Percentiles rank a stretch among this genome's conserved stretches.
phyloP scores from a whole-genome alignment of 1,284 basidiomycete genomes.

The Sanguinoderma infundibulare region DNA sequence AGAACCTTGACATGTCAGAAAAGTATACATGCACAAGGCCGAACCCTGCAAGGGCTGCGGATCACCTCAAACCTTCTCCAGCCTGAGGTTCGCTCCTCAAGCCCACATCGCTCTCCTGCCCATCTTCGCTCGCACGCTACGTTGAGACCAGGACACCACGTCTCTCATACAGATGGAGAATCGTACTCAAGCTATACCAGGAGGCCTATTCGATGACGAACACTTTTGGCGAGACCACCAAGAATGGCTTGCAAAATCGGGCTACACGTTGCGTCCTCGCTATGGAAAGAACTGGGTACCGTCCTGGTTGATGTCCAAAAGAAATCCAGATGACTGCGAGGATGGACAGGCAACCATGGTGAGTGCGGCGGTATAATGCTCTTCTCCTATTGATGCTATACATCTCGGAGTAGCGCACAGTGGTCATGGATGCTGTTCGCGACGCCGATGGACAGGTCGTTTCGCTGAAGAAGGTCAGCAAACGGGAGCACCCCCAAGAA shows the following conservation, averaged over 20 bases:
- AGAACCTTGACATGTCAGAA: too few relatives aligned
- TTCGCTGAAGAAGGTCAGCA: background rate
- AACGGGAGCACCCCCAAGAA: background rate
- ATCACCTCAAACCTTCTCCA: too few relatives aligned
- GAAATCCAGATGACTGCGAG: background rate
- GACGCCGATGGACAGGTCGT: background rate
- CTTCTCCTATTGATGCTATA: background rate
- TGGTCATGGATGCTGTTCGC: background rate
- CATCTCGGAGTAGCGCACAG: too few relatives aligned
- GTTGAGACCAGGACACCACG: too few relatives aligned
- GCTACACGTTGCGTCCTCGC: slow-evolving; percentile 23
- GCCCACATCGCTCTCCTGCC: too few relatives aligned
- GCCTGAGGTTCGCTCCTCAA: too few relatives aligned
- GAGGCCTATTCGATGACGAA: background rate
- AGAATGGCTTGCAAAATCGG: slow-evolving; percentile 14
- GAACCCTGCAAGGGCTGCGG: too few relatives aligned
- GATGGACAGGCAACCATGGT: background rate
- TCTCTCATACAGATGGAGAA: too few relatives aligned
- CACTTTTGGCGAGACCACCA: slow-evolving; percentile 13
- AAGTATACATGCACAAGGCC: too few relatives aligned
- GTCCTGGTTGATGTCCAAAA: slow-evolving; percentile 11
- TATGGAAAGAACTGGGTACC: slow-evolving; percentile 21
- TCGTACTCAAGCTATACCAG: background rate
- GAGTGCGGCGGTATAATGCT: background rate
- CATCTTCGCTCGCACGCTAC: too few relatives aligned